Percentiles rank a stretch among this genome's conserved stretches.
These are phyloP conservation scores for Russula emetica DNA, from an alignment of 768 basidiomycete species.

Conservation along the genomic window DNA sequence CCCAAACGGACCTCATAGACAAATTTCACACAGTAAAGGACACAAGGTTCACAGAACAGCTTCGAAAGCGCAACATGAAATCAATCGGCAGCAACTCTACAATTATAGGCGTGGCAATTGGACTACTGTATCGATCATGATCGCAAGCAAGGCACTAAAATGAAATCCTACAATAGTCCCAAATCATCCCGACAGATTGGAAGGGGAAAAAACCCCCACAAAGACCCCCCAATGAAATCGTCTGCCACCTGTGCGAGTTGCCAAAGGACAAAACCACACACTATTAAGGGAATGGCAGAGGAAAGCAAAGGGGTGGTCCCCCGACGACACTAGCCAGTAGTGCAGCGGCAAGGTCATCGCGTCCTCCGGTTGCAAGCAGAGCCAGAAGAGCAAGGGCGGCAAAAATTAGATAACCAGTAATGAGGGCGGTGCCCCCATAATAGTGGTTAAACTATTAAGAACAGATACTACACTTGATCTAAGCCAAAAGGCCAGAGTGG, in stretches of 20 bases:
- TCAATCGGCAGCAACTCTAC: no score
- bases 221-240: neutral
- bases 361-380: slow-evolving; percentile 26
- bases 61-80: no score
- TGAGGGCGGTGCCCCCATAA: slow-evolving; percentile 35
- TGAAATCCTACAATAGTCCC: no score
- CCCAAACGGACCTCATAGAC: no score
- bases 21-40: no score
- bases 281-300: neutral
- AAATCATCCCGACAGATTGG: no score
- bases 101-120: no score
- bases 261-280: neutral
- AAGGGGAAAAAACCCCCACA: no score
- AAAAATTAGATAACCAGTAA: slow-evolving; percentile 36
- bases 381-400: slow-evolving; percentile 30
- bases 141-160: no score
- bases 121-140: no score
- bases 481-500: slow-evolving; percentile 96
- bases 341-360: slow-evolving; percentile 28
- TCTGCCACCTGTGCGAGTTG: slow-evolving; percentile 6
- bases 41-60: no score
- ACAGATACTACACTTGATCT: slow-evolving; percentile 98
- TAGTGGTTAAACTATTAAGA: slow-evolving; percentile 71
- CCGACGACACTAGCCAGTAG: slow-evolving; percentile 26
- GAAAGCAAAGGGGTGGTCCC: slow-evolving; percentile 13